Conservation (phyloP, 441 rosid species). For the Populus hybrid region DNA sequence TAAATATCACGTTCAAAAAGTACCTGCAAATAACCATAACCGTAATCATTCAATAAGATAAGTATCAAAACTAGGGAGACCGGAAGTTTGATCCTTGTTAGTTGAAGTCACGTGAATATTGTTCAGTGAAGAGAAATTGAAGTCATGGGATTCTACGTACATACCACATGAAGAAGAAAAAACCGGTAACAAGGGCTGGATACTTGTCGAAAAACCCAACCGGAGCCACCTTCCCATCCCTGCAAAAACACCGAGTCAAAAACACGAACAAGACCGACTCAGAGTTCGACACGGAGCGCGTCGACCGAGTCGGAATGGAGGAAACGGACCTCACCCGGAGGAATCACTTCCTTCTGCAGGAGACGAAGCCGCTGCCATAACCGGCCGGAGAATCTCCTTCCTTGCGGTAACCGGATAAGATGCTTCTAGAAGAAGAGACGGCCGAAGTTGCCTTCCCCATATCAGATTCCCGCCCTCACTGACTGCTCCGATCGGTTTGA, state of each 20-base stretch:
- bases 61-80: background rate
- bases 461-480: conserved; percentile 70
- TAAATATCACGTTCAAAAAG: conserved; percentile 90
- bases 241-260: conserved; percentile 28
- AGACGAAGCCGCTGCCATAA: conserved; percentile 57
- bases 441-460: conserved; percentile 79
- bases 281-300: background rate
- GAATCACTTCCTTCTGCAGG: conserved; percentile 82
- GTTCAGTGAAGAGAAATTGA: background rate
- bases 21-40: conserved; percentile 45
- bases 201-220: conserved; percentile 64
- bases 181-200: conserved; percentile 82
- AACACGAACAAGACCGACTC: conserved; percentile 8
- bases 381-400: conserved; percentile 43
- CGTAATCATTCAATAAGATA: background rate
- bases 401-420: conserved; percentile 7
- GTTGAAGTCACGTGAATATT: background rate
- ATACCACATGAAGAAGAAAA: conserved; percentile 94
- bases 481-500: conserved; percentile 51
- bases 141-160: conserved; percentile 6
- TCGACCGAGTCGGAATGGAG: conserved; percentile 41
- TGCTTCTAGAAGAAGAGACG: conserved; percentile 52
- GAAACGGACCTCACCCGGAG: conserved; percentile 90
- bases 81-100: background rate
- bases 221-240: conserved; percentile 49